Evolutionary conservation across 1,139 yeast genomes (phyloP).

Genomic region (Pichia sp.): DNA sequence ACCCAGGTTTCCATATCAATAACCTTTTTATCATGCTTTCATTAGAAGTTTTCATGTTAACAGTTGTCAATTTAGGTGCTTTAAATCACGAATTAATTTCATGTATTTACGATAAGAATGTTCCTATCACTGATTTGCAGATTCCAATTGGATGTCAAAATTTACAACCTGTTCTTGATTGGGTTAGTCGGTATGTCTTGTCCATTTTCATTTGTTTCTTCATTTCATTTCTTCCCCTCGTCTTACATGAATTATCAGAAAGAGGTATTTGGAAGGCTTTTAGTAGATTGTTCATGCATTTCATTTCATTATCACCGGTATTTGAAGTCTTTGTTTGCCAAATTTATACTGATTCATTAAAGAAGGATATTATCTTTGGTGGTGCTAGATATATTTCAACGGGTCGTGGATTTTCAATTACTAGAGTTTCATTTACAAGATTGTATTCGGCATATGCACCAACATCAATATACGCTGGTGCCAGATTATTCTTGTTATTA

Average conservation of each 20-base stretch:
- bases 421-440: slow-evolving; percentile 56
- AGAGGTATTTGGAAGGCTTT: slow-evolving; percentile 68
- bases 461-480: slow-evolving; percentile 66
- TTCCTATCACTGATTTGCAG: slow-evolving; percentile 59
- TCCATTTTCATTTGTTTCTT: slow-evolving; percentile 84
- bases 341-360: slow-evolving; percentile 69
- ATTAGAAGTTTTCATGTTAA: slow-evolving; percentile 65
- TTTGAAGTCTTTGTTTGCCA: slow-evolving; percentile 90
- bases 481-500: slow-evolving; percentile 53
- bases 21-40: slow-evolving; percentile 78
- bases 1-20: slow-evolving; percentile 87
- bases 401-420: slow-evolving; percentile 82
- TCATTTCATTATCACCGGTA: slow-evolving; percentile 72
- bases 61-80: slow-evolving; percentile 67
- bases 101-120: slow-evolving; percentile 54
- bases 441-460: slow-evolving; percentile 66
- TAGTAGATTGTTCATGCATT: slow-evolving; percentile 58
- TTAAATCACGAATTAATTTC: slow-evolving; percentile 57
- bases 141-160: slow-evolving; percentile 75
- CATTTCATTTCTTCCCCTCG: slow-evolving; percentile 76
- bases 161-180: slow-evolving; percentile 67
- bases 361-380: slow-evolving; percentile 70
- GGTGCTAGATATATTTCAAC: slow-evolving; percentile 85
- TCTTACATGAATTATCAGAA: slow-evolving; percentile 78
- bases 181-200: slow-evolving; percentile 79